Conservation (phyloP, 139 green algal species). For the Micractinium conductrix region DNA sequence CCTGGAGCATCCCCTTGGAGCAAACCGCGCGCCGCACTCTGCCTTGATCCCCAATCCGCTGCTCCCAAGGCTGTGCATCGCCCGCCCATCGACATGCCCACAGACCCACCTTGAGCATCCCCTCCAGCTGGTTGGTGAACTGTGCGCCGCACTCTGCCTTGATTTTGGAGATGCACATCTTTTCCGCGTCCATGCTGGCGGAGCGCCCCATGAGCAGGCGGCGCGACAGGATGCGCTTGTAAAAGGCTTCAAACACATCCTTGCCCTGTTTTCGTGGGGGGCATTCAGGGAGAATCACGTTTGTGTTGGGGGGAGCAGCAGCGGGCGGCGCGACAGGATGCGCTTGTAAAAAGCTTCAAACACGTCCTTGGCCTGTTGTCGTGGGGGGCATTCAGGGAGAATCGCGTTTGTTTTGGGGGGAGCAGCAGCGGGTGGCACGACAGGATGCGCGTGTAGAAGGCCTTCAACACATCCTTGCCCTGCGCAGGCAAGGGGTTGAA, state of each 20-base stretch:
- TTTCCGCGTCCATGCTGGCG: slow-evolving; percentile 92
- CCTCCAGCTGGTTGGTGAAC: slow-evolving; percentile 99
- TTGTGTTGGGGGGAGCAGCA: slow-evolving; percentile 34
- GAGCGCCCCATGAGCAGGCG: slow-evolving; percentile 89
- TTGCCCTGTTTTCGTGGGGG: slow-evolving; percentile 83
- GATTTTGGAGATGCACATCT: slow-evolving; percentile 94
- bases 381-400: not conserved
- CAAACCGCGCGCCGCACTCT: no score
- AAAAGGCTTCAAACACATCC: slow-evolving; percentile 99
- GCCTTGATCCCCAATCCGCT: no score
- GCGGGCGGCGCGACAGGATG: slow-evolving; percentile 96
- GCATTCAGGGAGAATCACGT: not conserved
- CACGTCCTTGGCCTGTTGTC: slow-evolving; percentile 96
- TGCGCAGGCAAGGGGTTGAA: no score
- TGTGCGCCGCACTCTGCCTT: slow-evolving; percentile 96
- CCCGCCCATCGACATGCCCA: no score
- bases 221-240: slow-evolving; percentile 99
- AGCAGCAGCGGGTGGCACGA: slow-evolving; percentile 89
- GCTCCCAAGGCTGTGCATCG: no score
- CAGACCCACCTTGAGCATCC: slow-evolving; percentile 93
- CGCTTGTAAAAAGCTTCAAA: slow-evolving; percentile 99
- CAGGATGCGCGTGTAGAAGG: slow-evolving; percentile 99
- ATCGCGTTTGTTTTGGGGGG: not conserved
- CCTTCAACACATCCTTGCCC: slow-evolving; percentile 99
- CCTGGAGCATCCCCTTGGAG: no score